Conservation (phyloP, 2,329 filamentous ascomycete species). For the Penicillium sp. region DNA sequence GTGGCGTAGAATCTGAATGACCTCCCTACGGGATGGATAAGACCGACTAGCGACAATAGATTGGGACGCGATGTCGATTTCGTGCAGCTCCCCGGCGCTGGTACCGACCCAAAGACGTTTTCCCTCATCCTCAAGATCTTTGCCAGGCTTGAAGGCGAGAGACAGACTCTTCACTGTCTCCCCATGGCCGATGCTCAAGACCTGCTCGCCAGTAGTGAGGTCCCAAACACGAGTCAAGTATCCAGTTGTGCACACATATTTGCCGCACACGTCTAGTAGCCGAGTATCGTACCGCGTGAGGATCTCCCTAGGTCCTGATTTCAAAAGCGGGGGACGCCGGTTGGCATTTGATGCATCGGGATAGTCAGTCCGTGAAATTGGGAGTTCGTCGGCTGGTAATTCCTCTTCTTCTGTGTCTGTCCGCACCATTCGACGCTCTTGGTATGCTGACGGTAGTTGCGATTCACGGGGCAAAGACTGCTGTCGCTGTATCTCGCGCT, state of each 20-base stretch:
- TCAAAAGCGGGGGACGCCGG: constrained; percentile 73
- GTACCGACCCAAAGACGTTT: constrained; percentile 84
- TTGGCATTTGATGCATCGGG: constrained; percentile 85
- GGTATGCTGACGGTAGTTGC: constrained; percentile 15
- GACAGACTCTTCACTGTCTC: constrained; percentile 81
- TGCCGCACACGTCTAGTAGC: constrained; percentile 82
- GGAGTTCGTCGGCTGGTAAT: constrained; percentile 46
- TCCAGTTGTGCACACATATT: constrained; percentile 81
- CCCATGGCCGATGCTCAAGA: constrained; percentile 78
- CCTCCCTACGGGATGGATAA: constrained; percentile 74
- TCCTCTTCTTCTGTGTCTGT: constrained; percentile 54
- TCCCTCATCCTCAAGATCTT: constrained; percentile 76
- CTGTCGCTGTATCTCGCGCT: constrained; percentile 25
- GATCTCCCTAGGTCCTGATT: constrained; percentile 72
- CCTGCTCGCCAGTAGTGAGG: constrained; percentile 72
- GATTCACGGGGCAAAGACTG: constrained; percentile 31
- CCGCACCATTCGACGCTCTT: constrained; percentile 24
- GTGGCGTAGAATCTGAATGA: constrained; percentile 82
- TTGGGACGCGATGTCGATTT: constrained; percentile 77
- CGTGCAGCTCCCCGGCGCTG: constrained; percentile 81
- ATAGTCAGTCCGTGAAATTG: constrained; percentile 62
- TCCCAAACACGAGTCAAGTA: constrained; percentile 88
- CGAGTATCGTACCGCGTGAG: constrained; percentile 82
- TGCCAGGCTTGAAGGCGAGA: constrained; percentile 79
- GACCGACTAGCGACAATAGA: constrained; percentile 66